Conservation (phyloP, 2,329 filamentous ascomycete species). For the Curvularia sp. region DNA sequence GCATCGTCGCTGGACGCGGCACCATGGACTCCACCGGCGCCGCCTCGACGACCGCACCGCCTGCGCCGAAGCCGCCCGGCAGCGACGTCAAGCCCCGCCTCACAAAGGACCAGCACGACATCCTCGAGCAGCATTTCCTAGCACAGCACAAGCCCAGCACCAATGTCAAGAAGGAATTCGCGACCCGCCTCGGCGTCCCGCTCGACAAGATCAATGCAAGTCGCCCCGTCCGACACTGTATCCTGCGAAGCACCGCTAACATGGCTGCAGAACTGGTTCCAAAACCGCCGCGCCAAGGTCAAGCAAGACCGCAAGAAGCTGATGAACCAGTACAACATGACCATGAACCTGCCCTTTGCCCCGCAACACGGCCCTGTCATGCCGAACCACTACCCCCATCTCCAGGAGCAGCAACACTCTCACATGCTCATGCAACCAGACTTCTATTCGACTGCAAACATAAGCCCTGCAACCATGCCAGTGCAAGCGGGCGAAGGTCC, state of each 20-base stretch:
- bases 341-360: constrained; percentile 40
- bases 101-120: constrained; percentile 62
- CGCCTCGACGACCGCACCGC: constrained; percentile 26
- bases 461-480: constrained; percentile 46
- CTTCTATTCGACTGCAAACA: constrained; percentile 43
- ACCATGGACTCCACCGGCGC: constrained; percentile 41
- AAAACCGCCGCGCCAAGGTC: constrained; percentile 61
- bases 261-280: constrained; percentile 59
- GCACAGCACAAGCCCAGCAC: constrained; percentile 60
- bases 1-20: constrained; percentile 31
- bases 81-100: constrained; percentile 60
- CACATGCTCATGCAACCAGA: constrained; percentile 41
- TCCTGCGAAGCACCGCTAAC: constrained; percentile 40
- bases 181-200: constrained; percentile 56
- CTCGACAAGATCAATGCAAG: constrained; percentile 63
- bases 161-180: constrained; percentile 59
- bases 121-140: constrained; percentile 59
- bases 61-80: constrained; percentile 36
- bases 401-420: constrained; percentile 33
- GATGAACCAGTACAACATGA: constrained; percentile 49
- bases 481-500: constrained; percentile 42
- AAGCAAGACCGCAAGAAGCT: constrained; percentile 62
- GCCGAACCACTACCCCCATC: constrained; percentile 26
- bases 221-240: constrained; percentile 16
- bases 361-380: constrained; percentile 35